These are phyloP conservation scores for Delonix regia DNA, from an alignment of 306 rosid species.

Conservation along the genomic window DNA sequence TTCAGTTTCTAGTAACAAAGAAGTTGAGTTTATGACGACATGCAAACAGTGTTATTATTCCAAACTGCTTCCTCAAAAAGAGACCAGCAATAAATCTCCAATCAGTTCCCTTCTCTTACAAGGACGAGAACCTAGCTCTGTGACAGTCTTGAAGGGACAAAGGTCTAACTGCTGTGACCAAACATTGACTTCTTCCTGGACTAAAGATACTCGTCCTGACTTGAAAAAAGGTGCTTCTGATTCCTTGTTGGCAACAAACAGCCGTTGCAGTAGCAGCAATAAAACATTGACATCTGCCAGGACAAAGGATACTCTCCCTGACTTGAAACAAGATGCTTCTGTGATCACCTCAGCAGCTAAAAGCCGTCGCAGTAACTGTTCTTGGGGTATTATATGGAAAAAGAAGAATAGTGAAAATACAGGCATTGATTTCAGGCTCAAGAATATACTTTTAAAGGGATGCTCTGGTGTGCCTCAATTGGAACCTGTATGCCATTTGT, in stretches of 20 bases:
- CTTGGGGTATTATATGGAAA: constrained; percentile 94
- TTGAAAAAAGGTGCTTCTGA: constrained; percentile 48
- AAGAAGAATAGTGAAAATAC: constrained; percentile 60
- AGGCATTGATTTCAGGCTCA: constrained; percentile 60
- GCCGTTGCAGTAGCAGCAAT: constrained; percentile 44
- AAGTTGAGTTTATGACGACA: constrained; percentile 48
- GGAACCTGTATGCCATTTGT: constrained; percentile 72
- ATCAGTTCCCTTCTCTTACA: constrained; percentile 73
- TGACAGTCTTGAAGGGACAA: constrained; percentile 51
- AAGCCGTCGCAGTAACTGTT: constrained; percentile 52
- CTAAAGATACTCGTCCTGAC: constrained; percentile 43
- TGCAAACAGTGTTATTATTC: constrained; percentile 79
- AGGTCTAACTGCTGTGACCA: constrained; percentile 48
- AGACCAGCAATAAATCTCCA: constrained; percentile 71
- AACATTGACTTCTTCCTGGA: constrained; percentile 35
- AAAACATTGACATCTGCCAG: constrained; percentile 41
- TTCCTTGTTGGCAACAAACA: constrained; percentile 50
- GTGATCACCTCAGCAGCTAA: constrained; percentile 47
- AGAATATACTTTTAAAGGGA: constrained; percentile 72
- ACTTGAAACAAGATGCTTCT: constrained; percentile 48
- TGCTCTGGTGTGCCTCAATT: constrained; percentile 43
- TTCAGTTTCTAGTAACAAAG: constrained; percentile 52
- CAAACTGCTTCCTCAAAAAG: constrained; percentile 52
- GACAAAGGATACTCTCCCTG: constrained; percentile 45
- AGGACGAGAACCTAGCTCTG: constrained; percentile 52